These are phyloP conservation scores for Lipomyces yamadae DNA, from an alignment of 805 yeast species.

Conservation along the genomic window DNA sequence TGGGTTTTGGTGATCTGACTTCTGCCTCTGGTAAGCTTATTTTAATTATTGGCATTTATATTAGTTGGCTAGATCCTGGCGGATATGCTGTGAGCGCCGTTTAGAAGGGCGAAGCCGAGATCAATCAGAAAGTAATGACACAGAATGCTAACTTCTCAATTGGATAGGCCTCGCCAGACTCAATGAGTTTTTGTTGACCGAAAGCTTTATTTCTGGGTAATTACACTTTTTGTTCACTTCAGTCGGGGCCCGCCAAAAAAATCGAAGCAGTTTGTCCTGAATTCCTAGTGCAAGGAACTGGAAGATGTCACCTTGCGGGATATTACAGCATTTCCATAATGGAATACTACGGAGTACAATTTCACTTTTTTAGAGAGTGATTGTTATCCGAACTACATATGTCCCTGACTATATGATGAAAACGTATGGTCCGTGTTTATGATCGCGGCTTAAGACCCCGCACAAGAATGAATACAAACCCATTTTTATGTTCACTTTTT, in stretches of 20 bases:
- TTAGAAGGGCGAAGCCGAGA: not conserved
- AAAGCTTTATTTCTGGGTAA: conserved; percentile 70
- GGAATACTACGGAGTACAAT: not conserved
- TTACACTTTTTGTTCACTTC: conserved; percentile 47
- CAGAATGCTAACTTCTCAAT: not conserved
- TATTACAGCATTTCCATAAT: not conserved
- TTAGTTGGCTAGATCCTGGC: not conserved
- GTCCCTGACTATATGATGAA: conserved; percentile 51
- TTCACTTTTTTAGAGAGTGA: not conserved
- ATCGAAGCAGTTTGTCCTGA: not conserved
- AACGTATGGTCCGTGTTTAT: conserved; percentile 93
- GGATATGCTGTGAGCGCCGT: not conserved
- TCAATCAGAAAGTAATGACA: not conserved
- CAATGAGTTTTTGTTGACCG: conserved; percentile 27
- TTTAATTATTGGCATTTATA: not conserved
- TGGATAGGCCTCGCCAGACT: conserved; percentile 30
- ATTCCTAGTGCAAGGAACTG: not conserved
- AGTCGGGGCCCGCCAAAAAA: not conserved
- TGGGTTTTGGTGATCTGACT: conserved; percentile 53
- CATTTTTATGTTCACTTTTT: conserved; percentile 50
- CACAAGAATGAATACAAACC: conserved; percentile 79
- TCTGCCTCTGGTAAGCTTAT: conserved; percentile 49
- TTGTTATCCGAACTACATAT: not conserved
- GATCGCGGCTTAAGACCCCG: conserved; percentile 94
- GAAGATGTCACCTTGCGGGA: not conserved